Base-by-base conservation (phyloP, 2,329 filamentous ascomycete genomes). In the Pseudogymnoascus sp. region DNA sequence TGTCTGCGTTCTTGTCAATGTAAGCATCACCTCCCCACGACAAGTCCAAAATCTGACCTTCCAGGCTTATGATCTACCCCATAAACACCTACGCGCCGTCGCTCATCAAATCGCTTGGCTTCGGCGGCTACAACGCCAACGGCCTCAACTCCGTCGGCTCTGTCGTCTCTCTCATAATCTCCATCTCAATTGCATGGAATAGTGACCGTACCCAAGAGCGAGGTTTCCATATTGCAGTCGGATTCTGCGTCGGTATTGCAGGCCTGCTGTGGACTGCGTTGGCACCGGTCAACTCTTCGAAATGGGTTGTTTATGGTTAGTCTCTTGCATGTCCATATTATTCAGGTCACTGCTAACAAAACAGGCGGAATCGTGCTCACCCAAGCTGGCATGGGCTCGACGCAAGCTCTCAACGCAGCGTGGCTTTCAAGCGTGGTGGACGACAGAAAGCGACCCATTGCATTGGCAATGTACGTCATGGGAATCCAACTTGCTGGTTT, bases 61-160 rank as follows among this genome's bases (percentile, higher is more conserved):
- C 12, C 2, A 61, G 60, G 60, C 41, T 60, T 19, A 60, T 60
- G 59, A 60, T 60, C 59, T 31, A 28, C 66, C 19, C 65, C 8
- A 66, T 66, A 50, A 66, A 60, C 59, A 60, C 59, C 59, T 60
- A 60, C 16, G 59, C 59, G 4, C 59, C 59, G 1, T 60, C 59
- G 1, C 33, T 60, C 33, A 60, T 60, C 31, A 60, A 60, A 8
- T 60, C 59, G 1, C 59, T 60, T 11, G 59, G 59, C 2, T 60
- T 60, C 28, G 38, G 33, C 7, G 59, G 59, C 4, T 60, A 38
- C 22, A 37, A 60, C 12, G 59, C 59, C 33, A 60, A 60, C 6
- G 59, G 59, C 16, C 59, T 60, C 24, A 60, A 60, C 24, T 60
- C 59, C 1, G 31, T 60, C 16, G 59, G 59, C 3, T 50, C 60